Base-by-base conservation (phyloP, 208 protist species). In the Leishmania lainsoni region DNA sequence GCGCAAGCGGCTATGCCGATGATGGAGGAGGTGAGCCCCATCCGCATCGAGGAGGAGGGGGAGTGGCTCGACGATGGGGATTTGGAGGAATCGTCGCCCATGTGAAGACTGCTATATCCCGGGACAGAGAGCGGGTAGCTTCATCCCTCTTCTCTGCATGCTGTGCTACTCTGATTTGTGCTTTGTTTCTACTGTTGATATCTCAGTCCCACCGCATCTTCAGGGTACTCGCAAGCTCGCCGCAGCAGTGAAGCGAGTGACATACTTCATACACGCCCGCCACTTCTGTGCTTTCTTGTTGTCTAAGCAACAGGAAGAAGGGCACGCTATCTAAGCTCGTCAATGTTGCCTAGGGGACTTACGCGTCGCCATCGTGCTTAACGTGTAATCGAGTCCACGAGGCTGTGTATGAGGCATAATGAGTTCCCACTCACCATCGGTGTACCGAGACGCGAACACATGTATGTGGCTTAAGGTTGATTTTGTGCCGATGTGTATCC, bases 11-110 rank as follows among this genome's bases (percentile, higher is more conserved):
- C 83, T 5, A 86, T 81, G 58, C 45, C 85, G 49, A 87, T 87
- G n/a, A 81, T 93, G 69, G 76, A 77, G 54, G 78, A 90, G 66
- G 85, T 95, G 66, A 97, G 94, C 65, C 94, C 93, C 14, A 86
- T 96, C 72, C 76, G 81, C 51, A 81, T 95, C 80, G 83, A 90
- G 58, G 92, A 94, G 63, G 83, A 85, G 20, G 87, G n/a, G 4
- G 87, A 87, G 59, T 90, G 85, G 68, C 79, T 81, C 29, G 70
- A 84, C 54, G 84, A 87, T 10, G 82, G 73, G 20, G 82, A 80
- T 22, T 77, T 68, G 12, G 82, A 86, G 35, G 82, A 82, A n/a
- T 39, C 63, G 5, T 51, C 74, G 35, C 73, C 56, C 42, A 26
- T 61, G 48, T 82, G 66, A 85, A 35, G 72, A 45, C 14, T 45